Base-by-base conservation (phyloP, 805 yeast genomes). In the Scheffersomyces stipitis region DNA sequence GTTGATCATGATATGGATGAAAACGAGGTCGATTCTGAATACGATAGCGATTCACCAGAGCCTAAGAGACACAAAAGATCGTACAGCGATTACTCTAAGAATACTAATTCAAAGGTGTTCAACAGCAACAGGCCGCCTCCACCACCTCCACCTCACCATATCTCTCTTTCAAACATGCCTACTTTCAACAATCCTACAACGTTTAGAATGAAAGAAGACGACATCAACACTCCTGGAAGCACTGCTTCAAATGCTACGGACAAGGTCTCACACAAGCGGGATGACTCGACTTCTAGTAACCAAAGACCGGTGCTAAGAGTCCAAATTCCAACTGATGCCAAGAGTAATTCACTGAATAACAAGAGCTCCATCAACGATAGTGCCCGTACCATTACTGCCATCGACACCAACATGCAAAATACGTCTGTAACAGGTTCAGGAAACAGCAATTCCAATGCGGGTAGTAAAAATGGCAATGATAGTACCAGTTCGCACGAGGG, bases 291-390 rank as follows among this genome's bases (percentile, higher is more conserved):
- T 24, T 36, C 40, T 23, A 38, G 48, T 30, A 46, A 44, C 18
- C 52, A 49, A 41, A 59, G 88, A 41, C 88, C 88, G 1, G 71
- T 81, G 1, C 59, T 82, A 30, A 59, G 86, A 38, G 81, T 82
- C 8, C 80, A 79, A 46, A 82, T 82, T n/a, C 88, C 88, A 1
- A 64, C 63, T 4, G 78, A 71, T 50, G 44, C 63, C 36, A 64
- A 65, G 37, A 50, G 58, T 1, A 37, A 36, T 26, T 23, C 34
- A 6, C n/a, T 18, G 18, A 34, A 32, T 10, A 34, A 36, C 17
- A 50, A 42, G 32, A 52, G 54, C 27, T 56, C 46, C 44, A 58
- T 43, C n/a, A 40, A 61, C 37, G 68, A 69, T 53, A 56, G 75
- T 49, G 69, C 75, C 34, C 49, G 66, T 17, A 71, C 79, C 0